A percentile compares a stretch with the other conserved stretches of the same genome.
Evolutionary conservation across 768 basidiomycete genomes (phyloP).

Genomic region (Kockovaella imperatae): DNA sequence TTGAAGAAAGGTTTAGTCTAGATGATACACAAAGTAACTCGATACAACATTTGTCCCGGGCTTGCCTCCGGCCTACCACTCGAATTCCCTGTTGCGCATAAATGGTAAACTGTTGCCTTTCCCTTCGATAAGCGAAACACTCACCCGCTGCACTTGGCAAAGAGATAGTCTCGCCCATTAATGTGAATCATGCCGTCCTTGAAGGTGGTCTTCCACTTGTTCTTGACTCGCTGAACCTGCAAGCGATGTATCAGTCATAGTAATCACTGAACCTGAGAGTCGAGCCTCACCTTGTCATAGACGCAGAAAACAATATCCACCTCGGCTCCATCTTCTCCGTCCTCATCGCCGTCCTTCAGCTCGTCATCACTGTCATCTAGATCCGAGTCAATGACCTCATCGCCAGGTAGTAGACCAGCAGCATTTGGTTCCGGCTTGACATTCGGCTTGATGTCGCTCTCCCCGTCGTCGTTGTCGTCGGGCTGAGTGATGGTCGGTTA

Average conservation of each 20-base stretch:
- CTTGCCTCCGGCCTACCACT: too few species aligned
- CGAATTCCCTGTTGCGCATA: slow-evolving; percentile 9
- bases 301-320: slow-evolving; percentile 95
- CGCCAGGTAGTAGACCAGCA: slow-evolving; percentile 44
- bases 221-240: slow-evolving; percentile 97
- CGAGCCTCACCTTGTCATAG: slow-evolving; percentile 76
- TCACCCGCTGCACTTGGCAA: slow-evolving; percentile 92
- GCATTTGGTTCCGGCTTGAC: slow-evolving; percentile 38
- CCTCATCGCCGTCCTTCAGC: slow-evolving; percentile 68
- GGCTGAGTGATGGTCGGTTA: too few species aligned
- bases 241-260: neutral
- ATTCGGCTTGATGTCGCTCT: slow-evolving; percentile 8
- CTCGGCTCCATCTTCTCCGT: slow-evolving; percentile 56
- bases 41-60: too few species aligned
- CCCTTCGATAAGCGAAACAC: slow-evolving; percentile 30
- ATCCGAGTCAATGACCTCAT: slow-evolving; percentile 90
- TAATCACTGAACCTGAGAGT: neutral
- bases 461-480: neutral
- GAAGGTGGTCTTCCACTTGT: slow-evolving; percentile 98
- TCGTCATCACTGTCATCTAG: slow-evolving; percentile 81
- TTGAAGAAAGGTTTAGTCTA: too few species aligned
- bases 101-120: neutral
- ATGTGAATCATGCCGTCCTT: slow-evolving; percentile 97
- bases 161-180: slow-evolving; percentile 95
- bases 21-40: too few species aligned